Conservation (phyloP, 192 early-diverging fungal species). For the Coemansia sp. region DNA sequence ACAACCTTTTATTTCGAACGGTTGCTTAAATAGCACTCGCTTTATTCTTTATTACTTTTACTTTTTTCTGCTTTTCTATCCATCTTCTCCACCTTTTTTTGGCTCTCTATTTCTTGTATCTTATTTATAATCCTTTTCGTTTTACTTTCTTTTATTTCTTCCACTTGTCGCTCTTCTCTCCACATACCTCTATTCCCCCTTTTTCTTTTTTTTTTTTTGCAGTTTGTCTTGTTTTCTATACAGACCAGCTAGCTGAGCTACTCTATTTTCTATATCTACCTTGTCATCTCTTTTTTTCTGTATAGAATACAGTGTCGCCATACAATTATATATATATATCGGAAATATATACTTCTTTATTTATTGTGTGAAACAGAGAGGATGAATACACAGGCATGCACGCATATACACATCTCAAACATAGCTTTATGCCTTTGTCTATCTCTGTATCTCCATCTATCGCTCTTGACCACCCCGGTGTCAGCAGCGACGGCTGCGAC, state of each 20-base stretch:
- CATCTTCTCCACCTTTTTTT: not conserved
- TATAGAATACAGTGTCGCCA: too few relatives aligned
- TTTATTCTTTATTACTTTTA: constrained; percentile 1
- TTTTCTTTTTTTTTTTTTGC: not conserved
- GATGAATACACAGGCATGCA: not conserved
- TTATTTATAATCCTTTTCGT: constrained; percentile 1
- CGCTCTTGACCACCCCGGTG: not conserved
- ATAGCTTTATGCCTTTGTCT: not conserved
- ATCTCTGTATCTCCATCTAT: not conserved
- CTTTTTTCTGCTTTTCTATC: not conserved
- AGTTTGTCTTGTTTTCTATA: not conserved
- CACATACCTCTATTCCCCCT: not conserved
- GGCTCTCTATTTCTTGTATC: not conserved
- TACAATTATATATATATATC: too few relatives aligned
- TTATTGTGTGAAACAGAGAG: too few relatives aligned
- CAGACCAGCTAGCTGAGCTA: too few relatives aligned
- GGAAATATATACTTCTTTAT: too few relatives aligned
- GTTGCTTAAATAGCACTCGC: not conserved
- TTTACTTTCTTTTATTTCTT: too few relatives aligned
- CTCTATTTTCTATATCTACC: too few relatives aligned
- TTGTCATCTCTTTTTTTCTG: too few relatives aligned
- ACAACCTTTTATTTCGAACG: not conserved
- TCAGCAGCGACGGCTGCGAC: not conserved
- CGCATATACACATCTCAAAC: not conserved
- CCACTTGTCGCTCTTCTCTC: not conserved